A percentile compares a stretch with the other conserved stretches of the same genome.
Evolutionary conservation across 768 basidiomycete genomes (phyloP).

Genomic region (Tricholoma terreum): DNA sequence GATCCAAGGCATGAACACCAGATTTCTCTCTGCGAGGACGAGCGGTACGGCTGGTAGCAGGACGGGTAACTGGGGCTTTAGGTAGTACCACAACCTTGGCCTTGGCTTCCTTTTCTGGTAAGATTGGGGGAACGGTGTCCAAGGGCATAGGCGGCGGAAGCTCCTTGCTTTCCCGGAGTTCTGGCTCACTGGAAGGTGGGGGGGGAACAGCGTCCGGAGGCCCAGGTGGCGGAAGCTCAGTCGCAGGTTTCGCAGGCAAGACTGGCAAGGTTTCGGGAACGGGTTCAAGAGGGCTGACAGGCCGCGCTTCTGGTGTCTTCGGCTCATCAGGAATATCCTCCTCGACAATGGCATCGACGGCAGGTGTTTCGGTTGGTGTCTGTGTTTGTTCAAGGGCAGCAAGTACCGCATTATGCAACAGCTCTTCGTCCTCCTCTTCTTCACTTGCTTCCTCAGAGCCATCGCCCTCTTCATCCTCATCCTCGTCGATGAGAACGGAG

Average conservation of each 20-base stretch:
- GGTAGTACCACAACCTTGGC: conserved; percentile 23
- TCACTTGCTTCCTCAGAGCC: conserved; percentile 44
- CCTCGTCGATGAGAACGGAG: conserved; percentile 75
- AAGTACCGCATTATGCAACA: conserved; percentile 16
- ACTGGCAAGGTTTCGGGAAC: conserved; percentile 18
- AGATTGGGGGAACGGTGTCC: conserved; percentile 24
- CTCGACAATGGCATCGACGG: conserved; percentile 18
- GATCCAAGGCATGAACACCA: conserved; percentile 77
- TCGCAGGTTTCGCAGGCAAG: conserved; percentile 14
- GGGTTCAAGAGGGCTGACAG: conserved; percentile 29
- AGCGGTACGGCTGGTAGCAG: conserved; percentile 21
- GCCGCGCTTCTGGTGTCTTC: conserved; percentile 73
- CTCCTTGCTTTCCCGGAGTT: conserved; percentile 30
- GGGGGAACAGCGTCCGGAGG: not conserved
- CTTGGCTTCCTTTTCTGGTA: conserved; percentile 30
- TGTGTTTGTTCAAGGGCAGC: conserved; percentile 18
- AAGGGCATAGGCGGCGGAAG: conserved; percentile 17
- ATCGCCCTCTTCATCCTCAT: conserved; percentile 54
- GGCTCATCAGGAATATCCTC: conserved; percentile 46
- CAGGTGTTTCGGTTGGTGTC: conserved; percentile 3
- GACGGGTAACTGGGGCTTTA: conserved; percentile 18
- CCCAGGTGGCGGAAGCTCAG: conserved; percentile 7
- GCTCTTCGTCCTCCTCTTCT: conserved; percentile 15
- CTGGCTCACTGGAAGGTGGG: conserved; percentile 7
- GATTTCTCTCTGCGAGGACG: conserved; percentile 74